phyloP scores from a whole-genome alignment of 192 early-diverging fungal genomes.

The Coemansia sp. region DNA sequence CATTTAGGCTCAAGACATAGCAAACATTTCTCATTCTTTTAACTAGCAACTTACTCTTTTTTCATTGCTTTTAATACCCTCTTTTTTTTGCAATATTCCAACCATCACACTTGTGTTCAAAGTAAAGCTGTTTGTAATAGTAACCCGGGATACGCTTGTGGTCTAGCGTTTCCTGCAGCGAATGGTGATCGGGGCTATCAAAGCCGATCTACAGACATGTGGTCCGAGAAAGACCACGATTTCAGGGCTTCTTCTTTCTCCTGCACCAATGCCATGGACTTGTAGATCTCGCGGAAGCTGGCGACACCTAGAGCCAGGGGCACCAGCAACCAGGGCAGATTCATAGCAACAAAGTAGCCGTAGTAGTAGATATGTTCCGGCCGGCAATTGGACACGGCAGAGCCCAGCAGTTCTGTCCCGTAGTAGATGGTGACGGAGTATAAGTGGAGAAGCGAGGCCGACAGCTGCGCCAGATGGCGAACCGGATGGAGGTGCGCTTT shows the following conservation, averaged over 20 bases:
- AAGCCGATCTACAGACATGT: neutral
- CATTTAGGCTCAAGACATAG: no score
- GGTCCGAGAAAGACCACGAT: neutral
- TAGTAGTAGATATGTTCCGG: constrained; percentile 62
- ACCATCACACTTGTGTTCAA: no score
- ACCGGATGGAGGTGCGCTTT: constrained; percentile 10
- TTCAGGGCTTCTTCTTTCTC: no score
- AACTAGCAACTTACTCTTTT: neutral
- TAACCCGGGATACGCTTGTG: no score
- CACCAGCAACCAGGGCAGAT: constrained; percentile 65
- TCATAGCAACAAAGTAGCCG: constrained; percentile 66
- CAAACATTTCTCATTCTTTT: no score
- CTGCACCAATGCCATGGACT: constrained; percentile 17
- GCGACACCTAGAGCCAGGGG: constrained; percentile 48
- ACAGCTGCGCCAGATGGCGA: constrained; percentile 59
- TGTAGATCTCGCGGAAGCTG: constrained; percentile 10
- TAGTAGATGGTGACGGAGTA: constrained; percentile 69
- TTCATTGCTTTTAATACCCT: neutral
- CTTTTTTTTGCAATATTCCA: no score
- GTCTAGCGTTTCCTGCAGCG: neutral
- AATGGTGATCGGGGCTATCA: neutral
- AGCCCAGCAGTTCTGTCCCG: constrained; percentile 56
- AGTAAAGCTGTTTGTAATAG: no score
- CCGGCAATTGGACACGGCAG: constrained; percentile 51
- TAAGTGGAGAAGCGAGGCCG: constrained; percentile 60